These are phyloP conservation scores for Bremia lactucae DNA, from an alignment of 352 stramenopile genomes.

Conservation along the genomic window DNA sequence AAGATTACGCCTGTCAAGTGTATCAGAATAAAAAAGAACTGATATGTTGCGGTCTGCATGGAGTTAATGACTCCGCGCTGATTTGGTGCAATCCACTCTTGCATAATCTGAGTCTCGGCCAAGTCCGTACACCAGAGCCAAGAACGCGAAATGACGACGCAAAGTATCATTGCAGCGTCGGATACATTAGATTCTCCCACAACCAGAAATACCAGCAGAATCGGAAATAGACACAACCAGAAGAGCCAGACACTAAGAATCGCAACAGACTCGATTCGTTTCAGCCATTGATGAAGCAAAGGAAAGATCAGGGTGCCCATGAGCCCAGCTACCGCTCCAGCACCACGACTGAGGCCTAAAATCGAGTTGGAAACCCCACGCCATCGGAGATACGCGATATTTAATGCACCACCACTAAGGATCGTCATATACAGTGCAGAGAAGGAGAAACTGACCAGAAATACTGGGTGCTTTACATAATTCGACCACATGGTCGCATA, in stretches of 20 bases:
- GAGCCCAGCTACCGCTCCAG: constrained; percentile 36
- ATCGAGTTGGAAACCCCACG: constrained; percentile 40
- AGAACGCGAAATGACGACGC: constrained; percentile 35
- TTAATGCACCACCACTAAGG: constrained; percentile 33
- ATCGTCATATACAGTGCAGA: constrained; percentile 57
- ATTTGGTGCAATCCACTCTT: constrained; percentile 50
- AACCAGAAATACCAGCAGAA: constrained; percentile 29
- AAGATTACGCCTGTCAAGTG: constrained; percentile 38
- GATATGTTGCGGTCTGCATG: constrained; percentile 52
- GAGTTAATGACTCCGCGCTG: constrained; percentile 45
- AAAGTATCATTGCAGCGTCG: constrained; percentile 46
- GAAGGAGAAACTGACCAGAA: constrained; percentile 14
- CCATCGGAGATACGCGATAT: constrained; percentile 58
- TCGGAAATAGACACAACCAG: constrained; percentile 36
- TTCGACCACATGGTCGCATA: constrained; percentile 32
- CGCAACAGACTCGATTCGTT: constrained; percentile 31
- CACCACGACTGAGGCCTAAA: constrained; percentile 31
- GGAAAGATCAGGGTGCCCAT: constrained; percentile 44
- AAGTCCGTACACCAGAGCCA: constrained; percentile 52
- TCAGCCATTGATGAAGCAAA: constrained; percentile 14
- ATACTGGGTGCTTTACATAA: constrained; percentile 39
- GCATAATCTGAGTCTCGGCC: constrained; percentile 63
- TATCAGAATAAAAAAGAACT: constrained; percentile 58
- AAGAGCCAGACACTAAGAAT: constrained; percentile 56
- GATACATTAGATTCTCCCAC: constrained; percentile 31